Conservation (phyloP, 768 basidiomycete species). For the Psilocybe azurescens region DNA sequence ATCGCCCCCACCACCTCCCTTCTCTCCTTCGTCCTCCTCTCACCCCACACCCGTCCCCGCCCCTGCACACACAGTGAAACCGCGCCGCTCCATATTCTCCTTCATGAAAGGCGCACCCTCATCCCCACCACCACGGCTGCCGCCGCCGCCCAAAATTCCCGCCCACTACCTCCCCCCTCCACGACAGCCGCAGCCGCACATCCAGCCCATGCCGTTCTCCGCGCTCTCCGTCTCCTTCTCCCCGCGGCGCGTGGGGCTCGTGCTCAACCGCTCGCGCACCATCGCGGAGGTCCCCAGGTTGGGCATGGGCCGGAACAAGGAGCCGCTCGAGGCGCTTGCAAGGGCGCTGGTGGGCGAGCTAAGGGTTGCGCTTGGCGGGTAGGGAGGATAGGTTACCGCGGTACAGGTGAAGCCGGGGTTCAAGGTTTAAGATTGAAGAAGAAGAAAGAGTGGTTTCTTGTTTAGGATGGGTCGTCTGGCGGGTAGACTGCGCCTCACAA, state of each 20-base stretch:
- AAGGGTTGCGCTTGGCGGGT: constrained; percentile 19
- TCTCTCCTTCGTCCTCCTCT: no score
- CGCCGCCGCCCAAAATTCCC: constrained; percentile 13
- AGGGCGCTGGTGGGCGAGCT: constrained; percentile 56
- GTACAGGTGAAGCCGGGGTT: no score
- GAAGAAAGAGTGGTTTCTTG: no score
- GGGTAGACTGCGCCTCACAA: no score
- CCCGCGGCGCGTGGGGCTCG: constrained; percentile 45
- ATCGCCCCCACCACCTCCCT: not conserved
- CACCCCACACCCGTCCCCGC: not conserved
- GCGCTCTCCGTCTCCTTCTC: constrained; percentile 48
- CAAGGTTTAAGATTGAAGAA: no score
- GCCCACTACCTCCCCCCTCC: constrained; percentile 9
- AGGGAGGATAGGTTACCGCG: no score
- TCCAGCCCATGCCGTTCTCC: constrained; percentile 42
- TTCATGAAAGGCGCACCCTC: constrained; percentile 6
- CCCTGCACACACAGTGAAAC: not conserved
- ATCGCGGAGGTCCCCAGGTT: constrained; percentile 51
- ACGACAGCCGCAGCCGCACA: constrained; percentile 2
- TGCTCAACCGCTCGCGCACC: constrained; percentile 50
- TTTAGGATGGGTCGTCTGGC: no score
- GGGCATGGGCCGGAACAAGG: constrained; percentile 24
- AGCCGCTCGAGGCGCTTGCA: constrained; percentile 62
- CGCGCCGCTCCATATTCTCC: constrained; percentile 13
- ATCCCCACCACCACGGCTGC: constrained; percentile 15